Conservation (phyloP, 2,329 filamentous ascomycete genomes). For the Elsinoe batatas region DNA sequence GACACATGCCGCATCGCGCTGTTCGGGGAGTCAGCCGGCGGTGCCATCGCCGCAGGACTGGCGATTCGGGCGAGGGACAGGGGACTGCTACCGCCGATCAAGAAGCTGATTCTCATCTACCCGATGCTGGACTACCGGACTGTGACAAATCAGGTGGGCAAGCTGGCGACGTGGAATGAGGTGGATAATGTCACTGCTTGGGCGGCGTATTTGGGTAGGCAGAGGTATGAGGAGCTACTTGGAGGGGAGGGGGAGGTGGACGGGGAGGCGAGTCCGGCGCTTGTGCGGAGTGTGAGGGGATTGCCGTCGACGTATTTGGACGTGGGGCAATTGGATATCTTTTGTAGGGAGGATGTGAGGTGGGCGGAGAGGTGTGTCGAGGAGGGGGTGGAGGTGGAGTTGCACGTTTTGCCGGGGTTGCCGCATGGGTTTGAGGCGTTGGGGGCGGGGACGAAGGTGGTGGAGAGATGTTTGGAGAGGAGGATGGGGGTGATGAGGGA, state of each 20-base stretch:
- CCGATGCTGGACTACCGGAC: slow-evolving; percentile 41
- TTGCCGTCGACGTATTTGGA: slow-evolving; percentile 38
- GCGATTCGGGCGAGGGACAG: slow-evolving; percentile 20
- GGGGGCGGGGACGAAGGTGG: slow-evolving; percentile 15
- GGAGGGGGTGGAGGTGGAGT: slow-evolving; percentile 34
- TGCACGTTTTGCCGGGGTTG: slow-evolving; percentile 37
- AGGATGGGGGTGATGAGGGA: slow-evolving; percentile 9
- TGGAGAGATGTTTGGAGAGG: slow-evolving; percentile 6
- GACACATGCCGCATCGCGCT: slow-evolving; percentile 33
- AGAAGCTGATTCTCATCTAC: slow-evolving; percentile 34
- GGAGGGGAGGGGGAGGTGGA: slow-evolving; percentile 22
- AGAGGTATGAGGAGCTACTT: background rate
- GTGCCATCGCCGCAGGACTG: slow-evolving; percentile 17
- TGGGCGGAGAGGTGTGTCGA: slow-evolving; percentile 33
- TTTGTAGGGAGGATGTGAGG: slow-evolving; percentile 33
- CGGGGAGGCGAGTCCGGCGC: slow-evolving; percentile 19
- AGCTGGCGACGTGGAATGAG: slow-evolving; percentile 28
- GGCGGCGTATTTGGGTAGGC: slow-evolving; percentile 28
- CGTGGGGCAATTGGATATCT: slow-evolving; percentile 36
- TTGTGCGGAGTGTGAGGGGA: slow-evolving; percentile 21
- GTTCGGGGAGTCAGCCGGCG: slow-evolving; percentile 36
- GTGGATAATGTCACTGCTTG: slow-evolving; percentile 35
- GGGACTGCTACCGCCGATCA: slow-evolving; percentile 15
- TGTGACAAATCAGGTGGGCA: slow-evolving; percentile 26
- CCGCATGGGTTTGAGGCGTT: slow-evolving; percentile 33